Evolutionary conservation across 768 basidiomycete species (phyloP).

Genomic region (Cystofilobasidium ferigula): DNA sequence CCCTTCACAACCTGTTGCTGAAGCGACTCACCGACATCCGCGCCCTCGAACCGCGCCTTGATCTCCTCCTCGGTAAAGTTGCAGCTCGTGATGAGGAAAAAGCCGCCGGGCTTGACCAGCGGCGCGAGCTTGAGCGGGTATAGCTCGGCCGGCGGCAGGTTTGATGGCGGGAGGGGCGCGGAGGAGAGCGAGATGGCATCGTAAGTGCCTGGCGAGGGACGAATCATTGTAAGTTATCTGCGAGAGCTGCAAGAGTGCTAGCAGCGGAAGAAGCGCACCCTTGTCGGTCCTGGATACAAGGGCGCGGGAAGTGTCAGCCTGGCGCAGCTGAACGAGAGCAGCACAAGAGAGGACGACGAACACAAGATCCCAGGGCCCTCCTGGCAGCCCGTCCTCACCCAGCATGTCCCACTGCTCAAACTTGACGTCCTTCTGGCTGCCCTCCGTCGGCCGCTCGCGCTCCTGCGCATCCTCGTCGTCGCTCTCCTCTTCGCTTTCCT

Average conservation of each 20-base stretch:
- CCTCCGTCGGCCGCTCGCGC: not conserved
- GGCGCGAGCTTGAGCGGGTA: conserved; percentile 37
- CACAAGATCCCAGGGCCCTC: conserved; percentile 38
- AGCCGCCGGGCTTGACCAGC: conserved; percentile 36
- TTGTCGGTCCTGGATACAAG: conserved; percentile 22
- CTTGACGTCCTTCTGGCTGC: conserved; percentile 14
- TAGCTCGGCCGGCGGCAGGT: conserved; percentile 29
- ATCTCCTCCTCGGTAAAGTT: conserved; percentile 42
- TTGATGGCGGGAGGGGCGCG: conserved; percentile 11
- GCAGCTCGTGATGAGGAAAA: conserved; percentile 42
- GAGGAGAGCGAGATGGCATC: conserved; percentile 37
- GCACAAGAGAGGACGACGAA: not conserved
- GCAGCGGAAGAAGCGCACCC: not conserved
- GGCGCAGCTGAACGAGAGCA: not conserved
- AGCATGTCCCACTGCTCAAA: conserved; percentile 35
- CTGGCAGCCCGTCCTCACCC: conserved; percentile 27
- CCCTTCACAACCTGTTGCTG: not conserved
- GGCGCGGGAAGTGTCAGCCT: too few relatives aligned
- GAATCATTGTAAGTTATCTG: not conserved
- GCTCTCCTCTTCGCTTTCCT: conserved; percentile 30
- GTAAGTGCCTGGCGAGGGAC: conserved; percentile 36
- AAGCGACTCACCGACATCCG: conserved; percentile 15
- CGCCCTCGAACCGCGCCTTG: conserved; percentile 32
- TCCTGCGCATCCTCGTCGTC: conserved; percentile 27
- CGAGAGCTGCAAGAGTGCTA: not conserved